phyloP scores from a whole-genome alignment of 192 early-diverging fungal genomes.

The Endogone sp. region DNA sequence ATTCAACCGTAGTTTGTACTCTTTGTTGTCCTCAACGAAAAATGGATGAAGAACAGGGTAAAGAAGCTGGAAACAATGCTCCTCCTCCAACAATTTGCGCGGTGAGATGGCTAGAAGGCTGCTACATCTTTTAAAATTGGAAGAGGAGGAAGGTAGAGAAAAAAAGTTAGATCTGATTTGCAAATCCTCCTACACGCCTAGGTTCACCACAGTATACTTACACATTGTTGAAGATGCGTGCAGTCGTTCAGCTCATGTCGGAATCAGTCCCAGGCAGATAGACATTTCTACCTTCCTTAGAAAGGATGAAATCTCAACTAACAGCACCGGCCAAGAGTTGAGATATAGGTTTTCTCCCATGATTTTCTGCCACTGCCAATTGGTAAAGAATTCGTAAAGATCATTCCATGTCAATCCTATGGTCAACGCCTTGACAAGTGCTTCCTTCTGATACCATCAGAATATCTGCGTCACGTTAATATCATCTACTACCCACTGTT shows the following conservation, averaged over 20 bases:
- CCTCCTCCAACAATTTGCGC: neutral
- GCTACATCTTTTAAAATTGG: constrained; percentile 7
- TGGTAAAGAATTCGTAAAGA: constrained; percentile 17
- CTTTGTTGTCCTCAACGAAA: constrained; percentile 12
- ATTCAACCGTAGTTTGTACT: constrained; percentile 8
- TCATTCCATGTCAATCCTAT: constrained; percentile 10
- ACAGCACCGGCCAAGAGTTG: neutral
- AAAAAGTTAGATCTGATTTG: neutral
- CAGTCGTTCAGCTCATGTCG: constrained; percentile 10
- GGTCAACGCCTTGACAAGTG: neutral
- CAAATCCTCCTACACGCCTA: neutral
- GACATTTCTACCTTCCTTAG: constrained; percentile 6
- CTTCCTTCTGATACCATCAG: neutral
- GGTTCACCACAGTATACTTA: constrained; percentile 5
- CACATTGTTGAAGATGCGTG: constrained; percentile 7
- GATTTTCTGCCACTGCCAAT: constrained; percentile 5
- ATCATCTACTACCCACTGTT: neutral
- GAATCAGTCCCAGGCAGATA: constrained; percentile 8
- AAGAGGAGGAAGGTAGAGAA: neutral
- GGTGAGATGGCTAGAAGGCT: constrained; percentile 3
- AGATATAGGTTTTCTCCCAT: constrained; percentile 9
- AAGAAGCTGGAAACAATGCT: neutral
- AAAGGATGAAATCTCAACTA: constrained; percentile 7
- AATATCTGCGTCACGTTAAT: neutral
- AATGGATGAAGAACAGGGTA: constrained; percentile 8